Base-by-base conservation (phyloP, 1,284 basidiomycete genomes). In the Hypsizygus ulmarius region DNA sequence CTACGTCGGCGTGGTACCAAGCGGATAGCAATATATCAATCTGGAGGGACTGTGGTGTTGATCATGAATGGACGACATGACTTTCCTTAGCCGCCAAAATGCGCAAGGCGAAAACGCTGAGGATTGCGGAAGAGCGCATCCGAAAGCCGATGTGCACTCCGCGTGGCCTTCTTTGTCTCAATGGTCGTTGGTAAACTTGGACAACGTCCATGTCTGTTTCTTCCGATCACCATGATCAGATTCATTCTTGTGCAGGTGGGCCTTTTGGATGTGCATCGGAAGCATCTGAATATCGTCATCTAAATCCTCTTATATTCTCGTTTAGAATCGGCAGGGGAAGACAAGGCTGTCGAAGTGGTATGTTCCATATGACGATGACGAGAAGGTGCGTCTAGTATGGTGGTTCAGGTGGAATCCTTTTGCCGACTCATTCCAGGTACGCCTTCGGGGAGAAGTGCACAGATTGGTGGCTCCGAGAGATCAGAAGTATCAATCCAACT, bases 401-500 rank as follows among this genome's bases (percentile, higher is more conserved):
- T 33, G n/a, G 28, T 33, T 29, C 30, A 47, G 16, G 40, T 47
- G 34, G 11, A 16, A 43, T 19, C 27, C 16, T 15, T 28, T 43
- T 44, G 43, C 36, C 47, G 51, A 42, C 41, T 35, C 27, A 27
- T 48, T 42, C 3, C 39, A 96, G 91, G 88, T 95, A 48, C 82
- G 93, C 46, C 75, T 98, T 47, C 80, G 94, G 32, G 95, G 94
- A 16, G 96, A 99, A 67, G 95, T 99, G 1, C 96, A 98, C 65
- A 78, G 96, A 35, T 69, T 98, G 52, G 90, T 99, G 14, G 96
- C 96, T 0, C 93, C 95, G n/a, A 72, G 96, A 54, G 96, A 99
- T 68, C 95, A 97, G 74, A 97, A 97, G 69, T 96, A 97, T 58
- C 97, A 99, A 68, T 96, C 93, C 49, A 99, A 99, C 69, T 99